Conservation (phyloP, 2,329 filamentous ascomycete species). For the Microdochium paspali region DNA sequence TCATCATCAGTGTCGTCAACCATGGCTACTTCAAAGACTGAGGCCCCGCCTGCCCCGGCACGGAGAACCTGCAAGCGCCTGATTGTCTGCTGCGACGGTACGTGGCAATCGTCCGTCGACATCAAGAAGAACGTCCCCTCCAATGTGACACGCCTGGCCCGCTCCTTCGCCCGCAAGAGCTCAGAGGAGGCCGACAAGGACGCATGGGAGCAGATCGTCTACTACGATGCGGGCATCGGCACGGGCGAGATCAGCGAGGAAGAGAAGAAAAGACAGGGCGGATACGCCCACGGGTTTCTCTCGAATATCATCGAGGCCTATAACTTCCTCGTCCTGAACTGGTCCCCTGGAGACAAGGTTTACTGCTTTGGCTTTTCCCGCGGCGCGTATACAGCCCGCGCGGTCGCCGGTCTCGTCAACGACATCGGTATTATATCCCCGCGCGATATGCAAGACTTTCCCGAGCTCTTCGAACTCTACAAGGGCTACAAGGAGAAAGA, state of each 20-base stretch:
- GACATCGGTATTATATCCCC: slow-evolving; percentile 14
- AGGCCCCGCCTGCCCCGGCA: neutral
- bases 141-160: slow-evolving; percentile 12
- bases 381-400: slow-evolving; percentile 28
- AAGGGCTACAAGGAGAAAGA: neutral
- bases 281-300: slow-evolving; percentile 4
- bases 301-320: slow-evolving; percentile 19
- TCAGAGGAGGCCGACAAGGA: slow-evolving; percentile 5
- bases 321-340: slow-evolving; percentile 27
- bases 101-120: neutral
- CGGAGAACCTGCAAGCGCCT: neutral
- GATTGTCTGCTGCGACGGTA: neutral
- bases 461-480: neutral
- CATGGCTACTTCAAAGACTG: too few relatives aligned
- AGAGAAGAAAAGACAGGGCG: slow-evolving; percentile 8
- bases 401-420: slow-evolving; percentile 25
- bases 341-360: slow-evolving; percentile 24
- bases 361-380: slow-evolving; percentile 28
- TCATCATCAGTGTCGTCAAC: too few relatives aligned
- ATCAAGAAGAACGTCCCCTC: slow-evolving; percentile 6
- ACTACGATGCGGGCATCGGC: slow-evolving; percentile 18
- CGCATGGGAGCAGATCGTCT: slow-evolving; percentile 12
- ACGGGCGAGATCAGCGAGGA: slow-evolving; percentile 25
- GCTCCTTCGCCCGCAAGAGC: slow-evolving; percentile 16
- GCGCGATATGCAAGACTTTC: slow-evolving; percentile 10